These are phyloP conservation scores for Canna indica DNA, from an alignment of 176 grass and related monocot genomes.

Conservation along the genomic window DNA sequence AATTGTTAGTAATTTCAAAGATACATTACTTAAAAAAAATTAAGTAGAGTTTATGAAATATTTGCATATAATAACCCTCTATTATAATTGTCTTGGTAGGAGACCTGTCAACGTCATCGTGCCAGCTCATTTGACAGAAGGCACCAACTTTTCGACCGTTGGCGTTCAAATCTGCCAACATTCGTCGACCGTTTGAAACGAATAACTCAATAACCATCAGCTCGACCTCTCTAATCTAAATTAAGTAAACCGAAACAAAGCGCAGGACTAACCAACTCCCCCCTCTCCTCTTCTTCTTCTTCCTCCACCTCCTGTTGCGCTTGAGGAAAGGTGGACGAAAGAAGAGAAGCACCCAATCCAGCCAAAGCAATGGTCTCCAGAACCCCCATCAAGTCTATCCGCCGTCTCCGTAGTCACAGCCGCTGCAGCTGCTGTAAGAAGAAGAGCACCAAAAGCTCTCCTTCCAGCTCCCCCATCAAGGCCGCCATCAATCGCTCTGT, in stretches of 20 bases:
- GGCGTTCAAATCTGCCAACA: background rate
- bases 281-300: background rate
- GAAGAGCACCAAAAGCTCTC: constrained; percentile 7
- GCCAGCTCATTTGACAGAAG: background rate
- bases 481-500: constrained; percentile 49
- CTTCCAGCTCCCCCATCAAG: constrained; percentile 34
- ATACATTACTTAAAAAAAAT: too few relatives aligned
- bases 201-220: too few relatives aligned
- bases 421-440: constrained; percentile 19
- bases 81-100: too few relatives aligned
- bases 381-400: constrained; percentile 52
- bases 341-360: too few relatives aligned
- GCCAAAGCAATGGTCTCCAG: constrained; percentile 55
- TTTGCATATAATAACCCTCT: too few relatives aligned
- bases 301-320: too few relatives aligned
- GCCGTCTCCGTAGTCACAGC: constrained; percentile 22
- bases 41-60: too few relatives aligned
- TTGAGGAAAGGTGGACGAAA: too few relatives aligned
- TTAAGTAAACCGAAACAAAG: too few relatives aligned
- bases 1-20: too few relatives aligned
- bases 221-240: background rate
- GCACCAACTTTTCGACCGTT: background rate
- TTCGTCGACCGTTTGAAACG: background rate
- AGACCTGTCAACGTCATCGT: background rate
- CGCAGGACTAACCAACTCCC: background rate